Evolutionary conservation across 163 green algal genomes (phyloP), one percentile per base, ranked within the genome.

Genomic region (Scenedesmus sp.): DNA sequence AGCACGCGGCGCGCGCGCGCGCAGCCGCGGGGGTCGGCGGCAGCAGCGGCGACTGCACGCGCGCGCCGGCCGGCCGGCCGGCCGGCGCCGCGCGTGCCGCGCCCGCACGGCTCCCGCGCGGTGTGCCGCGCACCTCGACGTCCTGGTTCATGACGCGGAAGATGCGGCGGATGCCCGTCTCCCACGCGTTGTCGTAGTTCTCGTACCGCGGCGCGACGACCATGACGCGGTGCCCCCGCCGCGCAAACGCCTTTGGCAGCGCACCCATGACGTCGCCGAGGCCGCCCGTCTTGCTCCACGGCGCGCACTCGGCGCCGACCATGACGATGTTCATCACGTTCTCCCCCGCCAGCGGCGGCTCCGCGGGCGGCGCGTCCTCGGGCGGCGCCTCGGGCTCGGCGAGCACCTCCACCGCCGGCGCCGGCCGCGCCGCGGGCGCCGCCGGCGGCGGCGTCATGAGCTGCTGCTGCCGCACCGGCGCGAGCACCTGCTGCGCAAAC

Each of bases 261-360:
- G 95, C 91, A 3, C 91, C 89, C 87, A 97, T 95, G 50, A 99
- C 96, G 66, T 99, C 96, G 4, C 94, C 96, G 36, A 99, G 86
- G 13, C 95, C 95, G 60, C 95, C 94, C 75, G 95, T 99, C 78
- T 98, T 99, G 33, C 89, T 96, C 94, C 95, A 99, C 13, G 95
- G 95, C 11, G 95, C 93, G 51, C 94, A 98, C 87, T 98, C 95
- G 1, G 94, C 86, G 0, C 91, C 93, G 24, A 98, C 95, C 79
- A 98, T 89, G 36, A 98, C 91, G 17, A 98, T 85, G 69, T 98
- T 97, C 92, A 97, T 95, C 13, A 89, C 87, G 77, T 97, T 97
- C 36, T 87, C 51, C 18, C 84, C 77, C 29, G 88, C 87, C 31
- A 88, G 69, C 0, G 88, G 86, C 26, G 75, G 69, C 26, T 86